Base-by-base conservation (phyloP, 177 flowering plant species). In the Vitis hybrid region DNA sequence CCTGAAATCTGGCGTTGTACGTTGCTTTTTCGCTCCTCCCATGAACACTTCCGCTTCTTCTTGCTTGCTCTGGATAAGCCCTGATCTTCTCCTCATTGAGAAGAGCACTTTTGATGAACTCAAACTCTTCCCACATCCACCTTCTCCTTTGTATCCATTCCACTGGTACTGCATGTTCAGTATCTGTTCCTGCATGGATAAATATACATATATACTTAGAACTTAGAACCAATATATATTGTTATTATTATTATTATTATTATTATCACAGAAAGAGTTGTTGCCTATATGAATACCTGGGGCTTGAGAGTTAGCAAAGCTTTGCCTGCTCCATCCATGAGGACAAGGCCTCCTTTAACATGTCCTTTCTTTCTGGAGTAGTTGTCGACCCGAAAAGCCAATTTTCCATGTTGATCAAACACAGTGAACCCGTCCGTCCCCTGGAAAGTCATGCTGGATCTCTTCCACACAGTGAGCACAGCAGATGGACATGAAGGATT, bases 381-480 rank as follows among this genome's bases (percentile, higher is more conserved):
- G 68, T 88, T 88, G 33, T 88, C 92, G 8, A 88, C 89, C 51
- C 92, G 74, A 63, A 85, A 87, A 48, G 73, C 85, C 67, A 88
- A 73, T 53, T 48, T 77, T 48, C 92, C 92, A 14, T 62, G 62
- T 10, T 67, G 56, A 66, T 88, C 82, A 55, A 79, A 85, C 6
- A 87, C 92, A 2, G 90, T 83, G 74, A 88, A 88, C 18, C 92
- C 92, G 64, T 88, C 88, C 0, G 88, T 88, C 1, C 92, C 88
- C 64, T 87, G 87, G 70, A 88, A 88, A 31, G 81, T 74, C 90
- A 88, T 85, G 80, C 86, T 88, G 12, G 90, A 87, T 76, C 81
- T 87, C 81, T 88, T 88, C 92, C 90, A 88, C 66, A 88, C 90
- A 0, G 92, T 88, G 13, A 87, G 72, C 21, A 73, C 76, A 1